Conservation (phyloP, 495 filamentous ascomycete species). For the Aspergillus sclerotioniger region DNA sequence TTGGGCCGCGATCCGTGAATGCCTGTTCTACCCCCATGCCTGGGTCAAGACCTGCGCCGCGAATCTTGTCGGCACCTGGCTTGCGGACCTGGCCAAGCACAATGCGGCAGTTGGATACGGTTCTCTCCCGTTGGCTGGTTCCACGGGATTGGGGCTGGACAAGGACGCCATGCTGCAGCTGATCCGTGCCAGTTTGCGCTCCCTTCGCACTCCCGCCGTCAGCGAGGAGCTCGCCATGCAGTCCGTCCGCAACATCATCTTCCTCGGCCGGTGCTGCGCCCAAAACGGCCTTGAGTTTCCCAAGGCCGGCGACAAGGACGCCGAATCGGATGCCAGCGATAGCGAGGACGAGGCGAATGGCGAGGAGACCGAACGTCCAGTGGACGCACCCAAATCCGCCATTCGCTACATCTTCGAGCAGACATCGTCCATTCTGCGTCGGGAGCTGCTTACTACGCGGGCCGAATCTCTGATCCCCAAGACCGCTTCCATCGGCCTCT, state of each 20-base stretch:
- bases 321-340: slow-evolving; percentile 36
- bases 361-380: slow-evolving; percentile 25
- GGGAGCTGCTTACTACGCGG: slow-evolving; percentile 65
- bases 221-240: slow-evolving; percentile 68
- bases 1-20: slow-evolving; percentile 65
- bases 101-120: slow-evolving; percentile 51
- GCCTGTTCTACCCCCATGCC: slow-evolving; percentile 68
- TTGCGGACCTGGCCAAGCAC: slow-evolving; percentile 71
- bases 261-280: slow-evolving; percentile 67
- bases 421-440: slow-evolving; percentile 72
- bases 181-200: slow-evolving; percentile 60
- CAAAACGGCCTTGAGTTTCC: slow-evolving; percentile 58
- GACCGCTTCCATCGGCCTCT: slow-evolving; percentile 69
- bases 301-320: slow-evolving; percentile 33
- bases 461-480: slow-evolving; percentile 65
- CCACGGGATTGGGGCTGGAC: slow-evolving; percentile 64
- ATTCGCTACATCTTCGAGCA: slow-evolving; percentile 72
- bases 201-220: slow-evolving; percentile 63
- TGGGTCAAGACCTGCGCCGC: slow-evolving; percentile 76
- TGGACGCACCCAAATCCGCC: slow-evolving; percentile 39
- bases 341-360: slow-evolving; percentile 43
- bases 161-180: slow-evolving; percentile 63
- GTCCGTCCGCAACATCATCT: slow-evolving; percentile 71
- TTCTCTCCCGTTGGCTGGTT: slow-evolving; percentile 63
- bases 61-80: slow-evolving; percentile 70